These are phyloP conservation scores for Phoma sp. DNA, from an alignment of 2,329 filamentous ascomycete species.

Conservation along the genomic window DNA sequence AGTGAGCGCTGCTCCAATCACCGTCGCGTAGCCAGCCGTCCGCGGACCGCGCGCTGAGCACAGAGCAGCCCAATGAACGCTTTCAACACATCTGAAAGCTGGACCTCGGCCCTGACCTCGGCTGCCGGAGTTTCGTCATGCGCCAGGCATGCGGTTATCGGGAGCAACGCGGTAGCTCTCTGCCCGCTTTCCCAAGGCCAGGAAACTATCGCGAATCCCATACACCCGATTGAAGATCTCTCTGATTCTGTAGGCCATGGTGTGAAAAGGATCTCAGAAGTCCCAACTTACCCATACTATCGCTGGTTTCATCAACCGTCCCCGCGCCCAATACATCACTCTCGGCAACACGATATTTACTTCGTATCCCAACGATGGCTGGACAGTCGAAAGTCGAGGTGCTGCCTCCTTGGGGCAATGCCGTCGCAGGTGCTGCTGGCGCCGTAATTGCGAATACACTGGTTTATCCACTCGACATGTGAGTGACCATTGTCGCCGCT, in stretches of 20 bases:
- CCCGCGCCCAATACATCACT: background rate
- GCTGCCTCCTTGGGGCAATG: slow-evolving; percentile 91
- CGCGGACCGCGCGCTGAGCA: slow-evolving; percentile 6
- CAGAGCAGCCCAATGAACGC: slow-evolving; percentile 5
- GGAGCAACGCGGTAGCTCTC: slow-evolving; percentile 26
- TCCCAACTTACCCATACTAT: background rate
- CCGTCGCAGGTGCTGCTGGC: slow-evolving; percentile 89
- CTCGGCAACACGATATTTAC: background rate
- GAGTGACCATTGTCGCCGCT: slow-evolving; percentile 48
- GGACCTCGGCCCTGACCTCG: slow-evolving; percentile 48
- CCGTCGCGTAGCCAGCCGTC: background rate
- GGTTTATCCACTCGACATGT: slow-evolving; percentile 98
- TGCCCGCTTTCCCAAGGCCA: slow-evolving; percentile 20
- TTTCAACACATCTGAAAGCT: slow-evolving; percentile 8
- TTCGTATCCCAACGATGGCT: slow-evolving; percentile 52
- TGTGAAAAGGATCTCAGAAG: background rate
- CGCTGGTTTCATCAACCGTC: background rate
- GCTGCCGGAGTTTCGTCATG: slow-evolving; percentile 39
- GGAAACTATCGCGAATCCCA: slow-evolving; percentile 3
- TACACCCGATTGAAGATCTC: background rate
- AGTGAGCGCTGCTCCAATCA: background rate
- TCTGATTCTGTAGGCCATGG: slow-evolving; percentile 1
- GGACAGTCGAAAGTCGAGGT: slow-evolving; percentile 69
- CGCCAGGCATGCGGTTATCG: slow-evolving; percentile 28
- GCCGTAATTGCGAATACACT: slow-evolving; percentile 94